Conservation (phyloP, 1,139 yeast genomes). For the Suhomyces ambrosiae region DNA sequence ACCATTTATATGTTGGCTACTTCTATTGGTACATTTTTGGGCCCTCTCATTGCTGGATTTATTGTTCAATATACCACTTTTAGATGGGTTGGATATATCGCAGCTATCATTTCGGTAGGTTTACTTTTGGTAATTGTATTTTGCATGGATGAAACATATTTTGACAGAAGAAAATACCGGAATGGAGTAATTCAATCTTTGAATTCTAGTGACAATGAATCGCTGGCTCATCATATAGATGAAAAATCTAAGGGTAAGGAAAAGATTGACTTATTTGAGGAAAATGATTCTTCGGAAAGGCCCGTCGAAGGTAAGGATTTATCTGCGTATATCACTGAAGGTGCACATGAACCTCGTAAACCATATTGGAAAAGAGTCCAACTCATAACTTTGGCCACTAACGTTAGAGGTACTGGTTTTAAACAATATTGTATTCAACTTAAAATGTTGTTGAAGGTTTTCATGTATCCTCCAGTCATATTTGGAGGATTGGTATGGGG, state of each 20-base stretch:
- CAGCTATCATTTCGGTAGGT: conserved; percentile 24
- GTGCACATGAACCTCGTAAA: conserved; percentile 27
- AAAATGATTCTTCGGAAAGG: background rate
- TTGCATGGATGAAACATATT: conserved; percentile 28
- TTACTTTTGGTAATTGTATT: conserved; percentile 24
- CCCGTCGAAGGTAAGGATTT: conserved; percentile 3
- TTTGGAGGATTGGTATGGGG: conserved; percentile 43
- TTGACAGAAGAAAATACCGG: conserved; percentile 22
- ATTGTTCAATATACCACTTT: conserved; percentile 26
- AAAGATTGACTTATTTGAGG: background rate
- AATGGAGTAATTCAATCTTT: conserved; percentile 5
- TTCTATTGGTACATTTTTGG: conserved; percentile 40
- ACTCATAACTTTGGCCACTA: conserved; percentile 28
- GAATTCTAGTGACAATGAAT: conserved; percentile 4
- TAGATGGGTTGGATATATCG: conserved; percentile 44
- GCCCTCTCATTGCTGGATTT: conserved; percentile 39
- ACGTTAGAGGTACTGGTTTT: conserved; percentile 25
- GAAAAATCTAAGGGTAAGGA: conserved; percentile 1
- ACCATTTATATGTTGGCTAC: conserved; percentile 41
- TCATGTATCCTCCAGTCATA: conserved; percentile 38
- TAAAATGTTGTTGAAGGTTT: conserved; percentile 29
- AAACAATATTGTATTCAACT: conserved; percentile 32
- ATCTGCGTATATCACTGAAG: conserved; percentile 13
- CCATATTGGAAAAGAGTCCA: conserved; percentile 26
- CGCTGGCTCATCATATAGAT: background rate